A percentile compares a stretch with the other conserved stretches of the same genome.
Evolutionary conservation across 495 filamentous ascomycete genomes (phyloP).

Genomic region (Annulohypoxylon nitens): DNA sequence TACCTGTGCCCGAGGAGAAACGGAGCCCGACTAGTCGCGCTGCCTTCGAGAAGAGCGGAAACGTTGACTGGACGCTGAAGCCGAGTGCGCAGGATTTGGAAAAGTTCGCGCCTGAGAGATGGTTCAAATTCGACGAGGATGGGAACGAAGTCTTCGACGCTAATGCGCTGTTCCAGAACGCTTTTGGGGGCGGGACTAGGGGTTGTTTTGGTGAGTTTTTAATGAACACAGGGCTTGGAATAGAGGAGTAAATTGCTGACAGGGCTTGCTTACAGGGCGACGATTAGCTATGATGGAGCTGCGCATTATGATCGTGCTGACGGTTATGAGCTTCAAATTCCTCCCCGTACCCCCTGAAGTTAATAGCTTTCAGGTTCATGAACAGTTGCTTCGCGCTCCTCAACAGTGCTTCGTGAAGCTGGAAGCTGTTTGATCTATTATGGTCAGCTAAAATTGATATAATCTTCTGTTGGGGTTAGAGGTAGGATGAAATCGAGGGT

Average conservation of each 20-base stretch:
- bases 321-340: slow-evolving; percentile 48
- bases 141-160: slow-evolving; percentile 49
- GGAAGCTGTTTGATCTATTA: slow-evolving; percentile 18
- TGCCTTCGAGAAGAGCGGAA: slow-evolving; percentile 36
- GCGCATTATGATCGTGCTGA: slow-evolving; percentile 46
- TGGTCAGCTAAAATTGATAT: not conserved
- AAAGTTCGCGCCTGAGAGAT: slow-evolving; percentile 49
- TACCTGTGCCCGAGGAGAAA: slow-evolving; percentile 42
- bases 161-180: slow-evolving; percentile 29
- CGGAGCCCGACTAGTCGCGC: slow-evolving; percentile 43
- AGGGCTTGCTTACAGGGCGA: slow-evolving; percentile 26
- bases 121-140: slow-evolving; percentile 47
- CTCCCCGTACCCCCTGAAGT: slow-evolving; percentile 45
- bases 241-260: slow-evolving; percentile 23
- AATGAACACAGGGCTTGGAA: too few relatives aligned
- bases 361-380: slow-evolving; percentile 33
- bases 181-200: slow-evolving; percentile 10
- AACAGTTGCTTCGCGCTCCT: slow-evolving; percentile 36
- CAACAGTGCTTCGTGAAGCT: slow-evolving; percentile 27
- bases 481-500: not conserved
- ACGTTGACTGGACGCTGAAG: slow-evolving; percentile 29
- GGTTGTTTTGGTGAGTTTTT: slow-evolving; percentile 20
- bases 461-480: not conserved
- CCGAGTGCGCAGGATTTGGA: slow-evolving; percentile 42
- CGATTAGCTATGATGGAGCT: slow-evolving; percentile 50